Evolutionary conservation across 176 grass and related monocot genomes (phyloP), one percentile per base, ranked within the genome.

Genomic region (Puccinellia tenuiflora): DNA sequence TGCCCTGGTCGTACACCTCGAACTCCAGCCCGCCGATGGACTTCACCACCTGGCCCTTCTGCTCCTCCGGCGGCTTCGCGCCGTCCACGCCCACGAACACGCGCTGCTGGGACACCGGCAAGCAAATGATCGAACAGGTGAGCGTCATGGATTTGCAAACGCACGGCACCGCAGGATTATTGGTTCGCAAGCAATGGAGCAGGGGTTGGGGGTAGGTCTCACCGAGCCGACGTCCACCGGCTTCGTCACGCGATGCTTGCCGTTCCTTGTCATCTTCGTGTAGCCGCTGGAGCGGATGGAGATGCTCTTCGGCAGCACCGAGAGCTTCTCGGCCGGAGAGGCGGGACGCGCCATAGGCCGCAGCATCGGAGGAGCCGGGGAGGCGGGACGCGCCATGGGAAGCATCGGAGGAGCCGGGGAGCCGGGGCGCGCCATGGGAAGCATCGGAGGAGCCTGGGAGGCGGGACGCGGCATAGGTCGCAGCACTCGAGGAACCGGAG

Each of bases 1-100:
- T 99, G 33, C 93, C 97, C 81, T 99, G 97, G 88, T 87, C 92
- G 89, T 84, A 99, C 75, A 92, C 97, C 80, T 99, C 85, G 83
- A 96, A 73, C 81, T 99, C 86, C 76, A 92, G 35, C 67, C 89
- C 83, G 31, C 72, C 88, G 15, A 67, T 68, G 59, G 80, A 69
- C 79, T 1, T 73, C 7, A 26, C 42, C 24, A 48, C 22, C 69
- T 48, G 69, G 40, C 78, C 50, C 40, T 54, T 63, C 53, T 78
- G 63, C 34, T 79, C 81, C 15, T 43, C 86, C 46, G 45, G n/a
- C n/a, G n/a, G 68, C 13, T 79, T 50, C 25, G 78, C 10, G 60
- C 66, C 60, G 67, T 80, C 86, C 53, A 84, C 46, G 39, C 79
- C 88, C 75, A 94, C 85, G 71, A 86, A 68, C 85, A 92, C 88